These are phyloP conservation scores for Pseudopyrenochaeta lycopersici DNA, from an alignment of 2,329 filamentous ascomycete genomes.

Conservation along the genomic window DNA sequence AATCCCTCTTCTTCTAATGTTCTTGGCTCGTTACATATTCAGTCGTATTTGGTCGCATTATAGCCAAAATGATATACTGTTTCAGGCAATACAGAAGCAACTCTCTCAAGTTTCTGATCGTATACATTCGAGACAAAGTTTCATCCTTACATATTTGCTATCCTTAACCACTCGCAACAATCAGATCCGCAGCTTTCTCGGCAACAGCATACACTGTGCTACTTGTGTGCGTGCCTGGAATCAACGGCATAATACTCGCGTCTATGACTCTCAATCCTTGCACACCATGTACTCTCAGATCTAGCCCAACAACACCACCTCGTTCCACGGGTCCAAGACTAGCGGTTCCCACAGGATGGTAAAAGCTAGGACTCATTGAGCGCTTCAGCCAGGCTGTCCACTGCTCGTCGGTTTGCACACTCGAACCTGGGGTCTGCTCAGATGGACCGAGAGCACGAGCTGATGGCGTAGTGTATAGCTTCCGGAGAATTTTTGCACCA, in stretches of 20 bases:
- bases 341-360: slow-evolving; percentile 28
- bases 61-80: no score
- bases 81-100: no score
- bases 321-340: slow-evolving; percentile 26
- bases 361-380: slow-evolving; percentile 9
- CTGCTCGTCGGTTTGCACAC: slow-evolving; percentile 15
- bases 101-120: no score
- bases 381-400: not conserved
- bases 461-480: slow-evolving; percentile 17
- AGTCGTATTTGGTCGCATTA: no score
- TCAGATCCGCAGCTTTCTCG: slow-evolving; percentile 25
- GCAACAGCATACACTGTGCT: slow-evolving; percentile 35
- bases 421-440: slow-evolving; percentile 24
- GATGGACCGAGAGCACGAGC: slow-evolving; percentile 19
- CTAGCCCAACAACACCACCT: slow-evolving; percentile 29
- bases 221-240: slow-evolving; percentile 24
- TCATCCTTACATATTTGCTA: no score
- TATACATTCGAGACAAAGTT: no score
- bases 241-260: slow-evolving; percentile 28
- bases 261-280: slow-evolving; percentile 31
- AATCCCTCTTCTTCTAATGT: no score
- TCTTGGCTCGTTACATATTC: no score
- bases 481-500: slow-evolving; percentile 36
- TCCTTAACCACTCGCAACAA: not conserved
- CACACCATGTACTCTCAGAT: slow-evolving; percentile 30